A percentile compares a stretch with the other conserved stretches of the same genome.
Evolutionary conservation across 345 rosid genomes (phyloP).

Genomic region (Syzygium grande): DNA sequence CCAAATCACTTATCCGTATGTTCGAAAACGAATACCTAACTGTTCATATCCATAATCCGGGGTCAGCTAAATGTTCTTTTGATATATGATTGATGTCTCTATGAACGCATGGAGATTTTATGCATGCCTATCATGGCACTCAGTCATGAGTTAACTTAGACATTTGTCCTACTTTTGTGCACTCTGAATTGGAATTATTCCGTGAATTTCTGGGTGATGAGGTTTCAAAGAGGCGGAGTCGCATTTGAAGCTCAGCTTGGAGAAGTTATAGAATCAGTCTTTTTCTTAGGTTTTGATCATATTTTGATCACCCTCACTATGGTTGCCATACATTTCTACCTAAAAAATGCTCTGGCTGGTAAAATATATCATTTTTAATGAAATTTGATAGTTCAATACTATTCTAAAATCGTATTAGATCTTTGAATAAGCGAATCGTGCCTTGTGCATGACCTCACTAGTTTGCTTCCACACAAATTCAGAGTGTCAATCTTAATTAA

Average conservation of each 20-base stretch:
- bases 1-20: too few species aligned
- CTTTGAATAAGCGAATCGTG: neutral
- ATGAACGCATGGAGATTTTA: neutral
- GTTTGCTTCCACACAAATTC: neutral
- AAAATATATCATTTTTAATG: neutral
- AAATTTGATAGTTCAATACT: neutral
- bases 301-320: neutral
- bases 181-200: neutral
- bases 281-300: neutral
- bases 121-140: neutral
- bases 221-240: slow-evolving; percentile 7
- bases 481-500: neutral
- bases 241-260: slow-evolving; percentile 10
- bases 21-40: neutral
- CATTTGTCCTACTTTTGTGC: neutral
- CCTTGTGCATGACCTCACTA: neutral
- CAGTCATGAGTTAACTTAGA: too few species aligned
- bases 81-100: neutral
- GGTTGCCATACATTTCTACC: neutral
- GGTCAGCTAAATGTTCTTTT: neutral
- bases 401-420: neutral
- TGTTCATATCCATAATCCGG: neutral
- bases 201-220: neutral
- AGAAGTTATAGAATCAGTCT: slow-evolving; percentile 22
- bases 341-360: neutral